Conservation (phyloP, 805 yeast species). For the Kregervanrija pseudodelftensis region DNA sequence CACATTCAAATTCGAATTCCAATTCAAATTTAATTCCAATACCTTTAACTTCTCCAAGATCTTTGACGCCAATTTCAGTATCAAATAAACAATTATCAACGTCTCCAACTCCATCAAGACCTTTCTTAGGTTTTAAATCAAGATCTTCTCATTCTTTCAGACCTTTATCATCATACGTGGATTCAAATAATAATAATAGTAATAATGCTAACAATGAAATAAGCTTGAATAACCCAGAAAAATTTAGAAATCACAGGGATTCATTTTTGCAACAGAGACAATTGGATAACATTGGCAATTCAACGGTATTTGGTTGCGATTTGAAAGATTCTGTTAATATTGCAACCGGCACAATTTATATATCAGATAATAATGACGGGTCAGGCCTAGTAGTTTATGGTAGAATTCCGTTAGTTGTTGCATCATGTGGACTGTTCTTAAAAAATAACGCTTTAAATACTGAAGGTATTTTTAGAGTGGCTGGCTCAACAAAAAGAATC, state of each 20-base stretch:
- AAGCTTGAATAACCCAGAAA: constrained; percentile 10
- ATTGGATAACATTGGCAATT: constrained; percentile 37
- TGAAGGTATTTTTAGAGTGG: constrained; percentile 90
- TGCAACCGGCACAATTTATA: constrained; percentile 72
- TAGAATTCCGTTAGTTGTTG: constrained; percentile 86
- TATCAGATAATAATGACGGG: constrained; percentile 42
- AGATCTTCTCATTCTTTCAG: constrained; percentile 40
- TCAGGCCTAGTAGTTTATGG: constrained; percentile 76
- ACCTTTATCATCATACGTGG: constrained; percentile 25
- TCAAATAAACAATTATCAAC: constrained; percentile 7
- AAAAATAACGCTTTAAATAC: constrained; percentile 71
- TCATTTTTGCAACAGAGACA: constrained; percentile 37
- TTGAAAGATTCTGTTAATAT: constrained; percentile 60
- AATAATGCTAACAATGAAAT: constrained; percentile 12
- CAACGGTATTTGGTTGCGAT: constrained; percentile 73
- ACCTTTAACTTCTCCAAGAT: no score
- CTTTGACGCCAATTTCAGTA: no score
- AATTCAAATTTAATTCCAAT: no score
- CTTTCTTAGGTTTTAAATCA: constrained; percentile 42
- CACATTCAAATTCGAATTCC: not conserved
- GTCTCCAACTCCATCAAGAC: constrained; percentile 32
- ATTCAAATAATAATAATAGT: constrained; percentile 17
- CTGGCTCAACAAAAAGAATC: constrained; percentile 84
- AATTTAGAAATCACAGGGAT: constrained; percentile 41
- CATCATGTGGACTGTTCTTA: constrained; percentile 83